Evolutionary conservation across 1,284 basidiomycete species (phyloP).

Genomic region (Fomitopsis pinicola): DNA sequence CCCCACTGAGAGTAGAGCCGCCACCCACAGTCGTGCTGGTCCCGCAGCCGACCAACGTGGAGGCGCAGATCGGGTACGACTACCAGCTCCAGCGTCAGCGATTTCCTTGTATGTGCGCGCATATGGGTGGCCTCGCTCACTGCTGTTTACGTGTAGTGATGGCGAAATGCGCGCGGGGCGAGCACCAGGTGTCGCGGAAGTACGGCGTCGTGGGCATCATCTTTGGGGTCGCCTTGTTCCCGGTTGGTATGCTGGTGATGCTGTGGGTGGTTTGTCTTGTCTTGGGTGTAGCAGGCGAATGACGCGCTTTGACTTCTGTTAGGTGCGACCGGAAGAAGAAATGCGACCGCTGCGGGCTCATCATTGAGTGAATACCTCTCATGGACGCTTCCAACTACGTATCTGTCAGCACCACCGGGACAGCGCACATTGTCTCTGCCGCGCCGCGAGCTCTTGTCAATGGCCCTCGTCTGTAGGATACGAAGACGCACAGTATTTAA

Average conservation of each 20-base stretch:
- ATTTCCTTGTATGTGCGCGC: background rate
- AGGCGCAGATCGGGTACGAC: background rate
- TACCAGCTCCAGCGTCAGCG: constrained; percentile 1
- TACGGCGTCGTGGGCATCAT: constrained; percentile 20
- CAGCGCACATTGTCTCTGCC: background rate
- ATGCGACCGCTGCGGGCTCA: constrained; percentile 17
- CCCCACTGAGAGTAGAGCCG: background rate
- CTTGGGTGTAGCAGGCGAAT: background rate
- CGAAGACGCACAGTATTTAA: background rate
- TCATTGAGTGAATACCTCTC: background rate
- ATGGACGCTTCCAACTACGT: no score
- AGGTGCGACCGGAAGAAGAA: constrained; percentile 18
- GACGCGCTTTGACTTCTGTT: background rate
- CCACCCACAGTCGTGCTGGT: background rate
- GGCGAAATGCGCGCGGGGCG: constrained; percentile 21
- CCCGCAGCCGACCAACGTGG: background rate
- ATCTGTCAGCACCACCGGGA: no score
- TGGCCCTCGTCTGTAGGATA: background rate
- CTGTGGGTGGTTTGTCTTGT: constrained; percentile 12
- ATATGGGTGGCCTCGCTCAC: background rate
- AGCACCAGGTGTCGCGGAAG: constrained; percentile 19
- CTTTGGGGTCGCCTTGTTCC: constrained; percentile 18
- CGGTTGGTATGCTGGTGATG: constrained; percentile 18
- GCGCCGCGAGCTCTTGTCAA: background rate
- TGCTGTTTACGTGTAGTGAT: constrained; percentile 11